Evolutionary conservation across 257 asterid species (phyloP).

Genomic region (Primulina eburnea): DNA sequence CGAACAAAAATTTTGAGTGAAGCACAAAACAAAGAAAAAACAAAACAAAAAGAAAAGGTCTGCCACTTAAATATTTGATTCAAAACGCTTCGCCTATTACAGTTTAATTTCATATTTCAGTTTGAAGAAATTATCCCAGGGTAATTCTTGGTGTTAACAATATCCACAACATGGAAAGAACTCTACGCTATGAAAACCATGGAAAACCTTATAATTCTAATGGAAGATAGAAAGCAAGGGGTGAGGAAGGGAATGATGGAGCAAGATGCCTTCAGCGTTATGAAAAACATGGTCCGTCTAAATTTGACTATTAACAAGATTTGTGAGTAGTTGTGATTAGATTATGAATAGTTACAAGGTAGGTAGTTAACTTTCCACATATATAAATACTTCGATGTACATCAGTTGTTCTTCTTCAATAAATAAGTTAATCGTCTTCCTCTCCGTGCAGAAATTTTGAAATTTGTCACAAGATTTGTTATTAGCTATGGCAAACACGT

Average conservation of each 20-base stretch:
- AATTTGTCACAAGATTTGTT: no score
- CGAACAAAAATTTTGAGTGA: not conserved
- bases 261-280: not conserved
- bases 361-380: no score
- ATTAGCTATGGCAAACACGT: no score
- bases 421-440: no score
- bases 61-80: not conserved
- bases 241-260: not conserved
- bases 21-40: not conserved
- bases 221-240: not conserved
- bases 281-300: no score
- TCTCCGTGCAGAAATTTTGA: no score
- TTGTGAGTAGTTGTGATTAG: no score
- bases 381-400: no score
- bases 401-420: no score
- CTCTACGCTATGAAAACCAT: not conserved
- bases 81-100: not conserved
- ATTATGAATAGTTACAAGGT: no score
- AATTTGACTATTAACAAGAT: no score
- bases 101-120: no score
- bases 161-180: not conserved
- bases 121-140: not conserved
- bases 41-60: not conserved
- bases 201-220: not conserved
- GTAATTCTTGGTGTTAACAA: not conserved